Conservation (phyloP, 1,139 yeast genomes). For the Yamadazyma spencermartinsiae region DNA sequence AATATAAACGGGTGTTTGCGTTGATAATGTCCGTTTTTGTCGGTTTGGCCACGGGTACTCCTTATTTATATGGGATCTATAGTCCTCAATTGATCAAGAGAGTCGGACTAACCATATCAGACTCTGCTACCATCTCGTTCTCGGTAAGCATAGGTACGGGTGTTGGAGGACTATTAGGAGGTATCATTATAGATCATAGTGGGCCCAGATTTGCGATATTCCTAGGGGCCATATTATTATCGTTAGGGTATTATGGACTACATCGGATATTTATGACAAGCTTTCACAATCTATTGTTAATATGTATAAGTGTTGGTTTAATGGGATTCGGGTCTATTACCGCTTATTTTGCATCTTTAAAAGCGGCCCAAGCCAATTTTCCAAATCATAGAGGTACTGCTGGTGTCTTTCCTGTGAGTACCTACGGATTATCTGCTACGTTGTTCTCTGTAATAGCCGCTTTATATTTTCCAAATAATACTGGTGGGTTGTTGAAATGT, state of each 20-base stretch:
- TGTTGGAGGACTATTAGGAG: slow-evolving; percentile 69
- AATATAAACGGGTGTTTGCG: slow-evolving; percentile 16
- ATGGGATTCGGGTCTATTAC: slow-evolving; percentile 68
- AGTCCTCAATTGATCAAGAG: slow-evolving; percentile 65
- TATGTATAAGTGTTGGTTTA: slow-evolving; percentile 39
- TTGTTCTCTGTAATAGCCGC: slow-evolving; percentile 48
- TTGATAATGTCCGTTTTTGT: slow-evolving; percentile 29
- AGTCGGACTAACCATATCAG: slow-evolving; percentile 57
- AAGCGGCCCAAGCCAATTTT: slow-evolving; percentile 68
- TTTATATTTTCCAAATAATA: slow-evolving; percentile 40
- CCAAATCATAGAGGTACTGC: slow-evolving; percentile 73
- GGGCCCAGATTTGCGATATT: slow-evolving; percentile 57
- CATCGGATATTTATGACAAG: slow-evolving; percentile 29
- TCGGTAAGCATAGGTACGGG: slow-evolving; percentile 66
- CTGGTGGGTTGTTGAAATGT: slow-evolving; percentile 41
- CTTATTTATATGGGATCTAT: slow-evolving; percentile 69
- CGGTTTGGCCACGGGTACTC: slow-evolving; percentile 60
- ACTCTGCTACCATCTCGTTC: slow-evolving; percentile 64
- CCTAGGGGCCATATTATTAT: slow-evolving; percentile 53
- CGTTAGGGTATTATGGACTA: slow-evolving; percentile 40
- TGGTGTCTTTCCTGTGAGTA: slow-evolving; percentile 60
- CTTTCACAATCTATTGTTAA: slow-evolving; percentile 23
- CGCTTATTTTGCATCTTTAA: slow-evolving; percentile 64
- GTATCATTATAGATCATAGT: slow-evolving; percentile 58
- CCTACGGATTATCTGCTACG: slow-evolving; percentile 54